Evolutionary conservation across 352 stramenopile species (phyloP), one percentile per base, ranked within the genome.

Genomic region (Albugo candida): DNA sequence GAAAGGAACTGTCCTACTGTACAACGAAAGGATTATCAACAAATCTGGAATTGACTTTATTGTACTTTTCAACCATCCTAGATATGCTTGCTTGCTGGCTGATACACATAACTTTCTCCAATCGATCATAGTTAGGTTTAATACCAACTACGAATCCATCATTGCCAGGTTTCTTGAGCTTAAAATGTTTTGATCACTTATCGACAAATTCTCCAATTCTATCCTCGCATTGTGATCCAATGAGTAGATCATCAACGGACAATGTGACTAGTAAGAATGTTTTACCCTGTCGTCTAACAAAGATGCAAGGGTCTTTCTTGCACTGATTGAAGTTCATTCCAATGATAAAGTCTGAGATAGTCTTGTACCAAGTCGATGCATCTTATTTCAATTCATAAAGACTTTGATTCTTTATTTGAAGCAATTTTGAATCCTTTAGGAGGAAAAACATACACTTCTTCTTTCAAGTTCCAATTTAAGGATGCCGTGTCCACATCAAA

Each of bases 341-440:
- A 8, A 41, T 18, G 8, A 57, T 13, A 17, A 56, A 59, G n/a
- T 42, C 13, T 14, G 45, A 41, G 21, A 69, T 63, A 14, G 44
- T 65, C 0, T 31, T 19, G 42, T 57, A 47, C 58, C 59, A 73
- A 3, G 58, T 51, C 5, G 44, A 46, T 6, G 58, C 53, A 17
- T 54, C 53, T 49, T 70, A 54, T 13, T 70, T 69, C 0, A 70
- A 39, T 11, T 51, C 64, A 38, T 74, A 69, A 0, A 74, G 17
- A 19, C 51, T 60, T 27, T 43, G 45, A 13, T 24, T 46, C 61
- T 53, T 55, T 54, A 3, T 36, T 47, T 14, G 47, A 31, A 11
- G 27, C 5, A 66, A 40, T 31, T 31, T 31, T 31, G 24, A 31
- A 8, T 20, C 49, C 53, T 8, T 48, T 2, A 2, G 60, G 54